Base-by-base conservation (phyloP, 176 grass and related monocot species). In the Metroxylon sagu region DNA sequence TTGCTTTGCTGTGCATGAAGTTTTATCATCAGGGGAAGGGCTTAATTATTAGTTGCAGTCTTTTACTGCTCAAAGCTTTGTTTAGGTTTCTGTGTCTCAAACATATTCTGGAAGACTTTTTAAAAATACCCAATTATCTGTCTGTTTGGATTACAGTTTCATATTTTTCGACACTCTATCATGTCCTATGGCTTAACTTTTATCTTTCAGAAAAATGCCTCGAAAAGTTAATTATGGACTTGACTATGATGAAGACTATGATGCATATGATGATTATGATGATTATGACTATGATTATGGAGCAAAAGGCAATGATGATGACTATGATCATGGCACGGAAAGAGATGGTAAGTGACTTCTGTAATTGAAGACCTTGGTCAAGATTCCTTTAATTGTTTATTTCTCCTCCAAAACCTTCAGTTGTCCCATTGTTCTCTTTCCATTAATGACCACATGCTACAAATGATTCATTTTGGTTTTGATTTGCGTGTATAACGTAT, bases 171-270 rank as follows among this genome's bases (percentile, higher is more conserved):
- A 43, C 10, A 43, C 1, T 43, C 10, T 43, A 14, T 0, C 10
- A 43, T 43, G 35, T 43, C 35, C 12, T 10, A 14, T 43, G 52
- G 39, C 53, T 25, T 59, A 14, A 52, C 61, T 83, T 10, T 67
- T 29, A 14, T 56, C 5, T 14, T 72, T 52, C 69, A 85, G 82
- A 31, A 66, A 57, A 80, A 97, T 91, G 92, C 83, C 87, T 70
- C 83, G 92, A 60, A 91, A 90, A 67, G 64, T 97, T 70, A 68
- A 71, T 68, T 70, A 73, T 80, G 83, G 72, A 12, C 86, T 60
- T 35, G 74, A 76, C 26, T 89, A 85, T 1, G 82, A 89, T 25
- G 85, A 85, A 25, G 76, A 70, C 4, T 80, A 67, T 75, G 65
- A 84, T 19, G 57, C 53, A 53, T 77, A 77, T 49, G 76, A 88